Evolutionary conservation across 352 stramenopile genomes (phyloP), one percentile per base, ranked within the genome.

Genomic region (Ophiocytium majus): DNA sequence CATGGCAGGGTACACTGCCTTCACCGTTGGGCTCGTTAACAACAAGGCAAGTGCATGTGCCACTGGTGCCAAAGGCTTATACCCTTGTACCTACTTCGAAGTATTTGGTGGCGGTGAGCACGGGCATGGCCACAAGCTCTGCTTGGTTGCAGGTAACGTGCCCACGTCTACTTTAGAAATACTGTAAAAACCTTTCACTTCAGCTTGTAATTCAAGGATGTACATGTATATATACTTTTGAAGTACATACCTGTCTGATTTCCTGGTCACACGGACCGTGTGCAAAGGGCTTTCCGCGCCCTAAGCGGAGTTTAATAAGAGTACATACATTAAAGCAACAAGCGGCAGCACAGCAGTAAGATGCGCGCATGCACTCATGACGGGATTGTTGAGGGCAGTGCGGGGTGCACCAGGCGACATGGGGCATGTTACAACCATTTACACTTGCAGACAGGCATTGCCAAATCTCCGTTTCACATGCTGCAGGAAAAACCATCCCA

Each of bases 1-100:
- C 50, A 98, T 99, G 96, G 95, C 95, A 10, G 96, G 96, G 43
- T 98, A 95, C 91, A 98, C 96, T 63, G 95, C 43, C 43, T 14
- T 57, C 14, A 57, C 43, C 14, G 43, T 57, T 57, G 43, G 43
- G 43, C 97, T 83, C 92, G 93, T 96, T 91, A 92, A 96, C 89
- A 82, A 82, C 31, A 86, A 64, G 71, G 31, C 84, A 19, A 63
- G n/a, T 9, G 23, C 23, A 57, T 57, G 14, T 57, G 43, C 14
- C 5, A 14, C 14, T 14, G 5, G 43, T 14, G 43, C 43, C 43
- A 57, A 57, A 57, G 43, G 5, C 43, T 5, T 5, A 5, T 57
- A 57, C 5, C 5, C 43, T 14, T 5, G 14, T 57, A n/a, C n/a
- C n/a, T n/a, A n/a, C n/a, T n/a, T n/a, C n/a, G n/a, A n/a, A n/a